Evolutionary conservation across 2,329 filamentous ascomycete genomes (phyloP).

Genomic region (Sclerotinia spermophila): DNA sequence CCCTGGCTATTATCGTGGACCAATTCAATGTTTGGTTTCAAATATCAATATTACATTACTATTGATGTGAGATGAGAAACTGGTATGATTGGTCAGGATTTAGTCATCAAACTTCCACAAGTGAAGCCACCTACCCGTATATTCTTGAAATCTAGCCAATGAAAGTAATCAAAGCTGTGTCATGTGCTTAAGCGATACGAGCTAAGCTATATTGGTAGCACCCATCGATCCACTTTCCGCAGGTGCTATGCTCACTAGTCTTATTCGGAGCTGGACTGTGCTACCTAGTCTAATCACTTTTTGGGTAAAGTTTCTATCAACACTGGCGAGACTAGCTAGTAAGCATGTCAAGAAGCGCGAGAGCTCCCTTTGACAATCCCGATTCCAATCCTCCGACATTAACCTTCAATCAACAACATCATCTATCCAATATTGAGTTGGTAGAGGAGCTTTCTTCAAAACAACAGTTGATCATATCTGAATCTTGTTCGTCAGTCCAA

Average conservation of each 20-base stretch:
- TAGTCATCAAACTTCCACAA: neutral
- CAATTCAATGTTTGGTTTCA: neutral
- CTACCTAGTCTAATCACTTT: neutral
- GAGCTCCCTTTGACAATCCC: constrained; percentile 13
- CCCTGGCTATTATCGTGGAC: neutral
- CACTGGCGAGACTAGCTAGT: neutral
- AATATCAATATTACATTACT: neutral
- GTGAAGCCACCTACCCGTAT: neutral
- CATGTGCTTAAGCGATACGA: neutral
- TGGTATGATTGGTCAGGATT: neutral
- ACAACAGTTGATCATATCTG: constrained; percentile 15
- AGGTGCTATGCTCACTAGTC: neutral
- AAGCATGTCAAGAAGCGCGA: neutral
- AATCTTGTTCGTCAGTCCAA: constrained; percentile 38
- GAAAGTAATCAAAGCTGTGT: rapidly evolving
- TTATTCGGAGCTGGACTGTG: neutral
- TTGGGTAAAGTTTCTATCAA: neutral
- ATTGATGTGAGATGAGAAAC: neutral
- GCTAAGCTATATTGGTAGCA: neutral
- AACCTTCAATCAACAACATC: neutral
- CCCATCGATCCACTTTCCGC: neutral
- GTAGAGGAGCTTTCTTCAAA: neutral
- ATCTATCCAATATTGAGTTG: constrained; percentile 14
- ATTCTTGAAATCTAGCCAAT: no score
- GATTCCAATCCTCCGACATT: neutral